These are phyloP conservation scores for Theobroma cacao DNA, from an alignment of 345 rosid species.

Conservation along the genomic window DNA sequence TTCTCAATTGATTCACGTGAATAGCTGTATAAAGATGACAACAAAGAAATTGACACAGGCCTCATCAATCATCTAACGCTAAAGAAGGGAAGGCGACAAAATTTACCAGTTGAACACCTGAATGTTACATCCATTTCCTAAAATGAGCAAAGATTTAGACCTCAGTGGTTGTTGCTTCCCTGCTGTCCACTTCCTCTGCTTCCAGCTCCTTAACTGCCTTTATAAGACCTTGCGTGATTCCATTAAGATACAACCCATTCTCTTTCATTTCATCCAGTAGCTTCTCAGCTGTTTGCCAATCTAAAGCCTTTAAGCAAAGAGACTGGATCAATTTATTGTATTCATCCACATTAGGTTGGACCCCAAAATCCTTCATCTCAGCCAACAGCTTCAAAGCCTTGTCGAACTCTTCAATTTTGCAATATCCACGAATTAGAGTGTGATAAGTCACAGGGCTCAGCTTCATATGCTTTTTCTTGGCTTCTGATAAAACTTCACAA, in stretches of 20 bases:
- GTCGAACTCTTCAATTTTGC: conserved; percentile 74
- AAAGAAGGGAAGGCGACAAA: not conserved
- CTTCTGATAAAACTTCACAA: conserved; percentile 48
- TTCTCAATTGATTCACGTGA: not conserved
- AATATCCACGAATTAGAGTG: conserved; percentile 70
- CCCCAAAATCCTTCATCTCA: conserved; percentile 70
- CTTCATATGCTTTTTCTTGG: conserved; percentile 68
- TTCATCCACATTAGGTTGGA: conserved; percentile 63
- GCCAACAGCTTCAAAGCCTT: conserved; percentile 59
- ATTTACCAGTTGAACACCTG: not conserved
- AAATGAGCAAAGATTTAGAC: not conserved
- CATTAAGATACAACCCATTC: conserved; percentile 68
- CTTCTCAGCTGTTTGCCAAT: conserved; percentile 73
- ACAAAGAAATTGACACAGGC: not conserved
- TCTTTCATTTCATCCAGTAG: conserved; percentile 62
- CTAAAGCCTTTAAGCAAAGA: conserved; percentile 70
- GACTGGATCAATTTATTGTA: conserved; percentile 79
- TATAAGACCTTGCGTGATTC: conserved; percentile 64
- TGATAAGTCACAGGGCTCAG: conserved; percentile 73
- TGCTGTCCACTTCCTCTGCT: conserved; percentile 36
- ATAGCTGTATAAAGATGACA: not conserved
- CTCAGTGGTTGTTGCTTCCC: conserved; percentile 5
- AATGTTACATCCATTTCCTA: not conserved
- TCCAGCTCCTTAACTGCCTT: conserved; percentile 80
- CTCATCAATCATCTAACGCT: not conserved